These are phyloP conservation scores for Delitschia confertaspora DNA, from an alignment of 495 filamentous ascomycete genomes.

Conservation along the genomic window DNA sequence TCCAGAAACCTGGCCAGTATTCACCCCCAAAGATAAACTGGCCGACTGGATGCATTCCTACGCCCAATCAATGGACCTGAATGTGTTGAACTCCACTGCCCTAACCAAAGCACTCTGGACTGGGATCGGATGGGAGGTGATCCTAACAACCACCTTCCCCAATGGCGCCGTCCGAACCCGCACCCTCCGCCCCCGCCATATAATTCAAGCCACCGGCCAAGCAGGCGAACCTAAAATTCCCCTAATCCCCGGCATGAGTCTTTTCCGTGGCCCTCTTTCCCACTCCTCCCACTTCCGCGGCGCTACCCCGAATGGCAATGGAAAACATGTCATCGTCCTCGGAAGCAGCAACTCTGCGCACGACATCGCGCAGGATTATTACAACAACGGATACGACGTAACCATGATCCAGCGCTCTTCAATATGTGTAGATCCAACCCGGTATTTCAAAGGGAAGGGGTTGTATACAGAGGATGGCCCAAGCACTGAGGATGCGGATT, in stretches of 20 bases:
- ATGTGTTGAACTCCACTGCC: constrained; percentile 58
- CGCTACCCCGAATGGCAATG: constrained; percentile 34
- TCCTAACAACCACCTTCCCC: constrained; percentile 44
- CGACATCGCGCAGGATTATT: constrained; percentile 77
- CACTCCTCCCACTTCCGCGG: constrained; percentile 59
- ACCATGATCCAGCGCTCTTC: constrained; percentile 73
- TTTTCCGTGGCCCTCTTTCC: constrained; percentile 53
- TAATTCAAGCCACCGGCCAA: constrained; percentile 66
- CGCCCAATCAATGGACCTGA: constrained; percentile 60
- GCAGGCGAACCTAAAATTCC: constrained; percentile 62
- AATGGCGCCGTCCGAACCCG: constrained; percentile 37
- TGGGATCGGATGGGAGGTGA: constrained; percentile 49
- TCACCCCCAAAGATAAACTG: constrained; percentile 65
- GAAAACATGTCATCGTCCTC: constrained; percentile 64
- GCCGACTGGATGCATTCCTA: constrained; percentile 73
- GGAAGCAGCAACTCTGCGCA: constrained; percentile 74
- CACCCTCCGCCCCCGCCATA: constrained; percentile 52
- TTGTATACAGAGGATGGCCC: constrained; percentile 58
- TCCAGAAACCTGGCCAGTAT: constrained; percentile 52
- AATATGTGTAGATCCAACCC: constrained; percentile 53
- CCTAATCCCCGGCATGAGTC: constrained; percentile 50
- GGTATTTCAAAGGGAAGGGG: constrained; percentile 40
- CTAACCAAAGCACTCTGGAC: constrained; percentile 47
- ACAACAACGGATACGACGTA: constrained; percentile 71
- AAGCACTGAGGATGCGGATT: constrained; percentile 54